phyloP scores from a whole-genome alignment of 1,284 basidiomycete genomes.

The Mycena citricolor region DNA sequence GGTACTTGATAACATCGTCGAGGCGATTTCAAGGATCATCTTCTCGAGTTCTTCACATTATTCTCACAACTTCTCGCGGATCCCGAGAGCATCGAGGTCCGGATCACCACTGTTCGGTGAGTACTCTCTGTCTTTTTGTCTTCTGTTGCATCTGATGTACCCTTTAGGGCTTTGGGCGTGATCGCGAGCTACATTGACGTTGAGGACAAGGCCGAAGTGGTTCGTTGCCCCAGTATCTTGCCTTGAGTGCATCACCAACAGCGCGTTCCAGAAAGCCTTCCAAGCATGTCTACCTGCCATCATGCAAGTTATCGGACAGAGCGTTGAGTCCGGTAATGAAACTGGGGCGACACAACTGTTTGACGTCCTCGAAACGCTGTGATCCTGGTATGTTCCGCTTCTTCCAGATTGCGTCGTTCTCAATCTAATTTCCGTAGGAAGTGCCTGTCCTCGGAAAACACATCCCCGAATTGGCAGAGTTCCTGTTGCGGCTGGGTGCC shows the following conservation, averaged over 20 bases:
- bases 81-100: conserved; percentile 87
- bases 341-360: conserved; percentile 86
- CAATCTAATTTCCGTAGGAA: conserved; percentile 60
- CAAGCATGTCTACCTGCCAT: conserved; percentile 89
- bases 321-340: conserved; percentile 82
- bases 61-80: conserved; percentile 83
- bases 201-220: conserved; percentile 87
- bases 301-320: conserved; percentile 88
- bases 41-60: conserved; percentile 80
- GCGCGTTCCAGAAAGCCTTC: conserved; percentile 69
- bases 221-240: conserved; percentile 38
- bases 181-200: conserved; percentile 92
- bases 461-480: conserved; percentile 85
- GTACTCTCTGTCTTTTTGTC: too few relatives aligned
- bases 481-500: conserved; percentile 84
- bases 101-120: conserved; percentile 88
- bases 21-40: conserved; percentile 81
- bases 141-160: neutral
- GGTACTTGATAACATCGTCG: conserved; percentile 89
- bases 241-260: neutral
- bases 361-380: conserved; percentile 95
- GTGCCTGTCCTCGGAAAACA: conserved; percentile 89
- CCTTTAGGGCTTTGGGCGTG: conserved; percentile 83
- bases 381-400: conserved; percentile 66
- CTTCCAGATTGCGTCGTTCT: conserved; percentile 2